phyloP scores from a whole-genome alignment of 2,329 filamentous ascomycete genomes.

The Cadophora gregata region DNA sequence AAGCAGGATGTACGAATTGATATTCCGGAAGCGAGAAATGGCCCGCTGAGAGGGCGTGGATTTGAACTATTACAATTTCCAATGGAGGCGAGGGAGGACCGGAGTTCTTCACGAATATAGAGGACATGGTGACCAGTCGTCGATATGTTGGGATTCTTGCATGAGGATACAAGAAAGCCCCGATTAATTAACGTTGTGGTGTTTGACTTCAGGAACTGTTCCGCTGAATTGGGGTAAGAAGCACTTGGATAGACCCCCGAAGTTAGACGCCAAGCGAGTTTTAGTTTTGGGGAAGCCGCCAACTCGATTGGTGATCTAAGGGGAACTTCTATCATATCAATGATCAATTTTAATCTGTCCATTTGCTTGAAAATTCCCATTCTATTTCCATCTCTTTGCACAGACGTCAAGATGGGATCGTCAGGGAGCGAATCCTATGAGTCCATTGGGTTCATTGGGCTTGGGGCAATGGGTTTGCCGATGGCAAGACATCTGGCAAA shows the following conservation, averaged over 20 bases:
- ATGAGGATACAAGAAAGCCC: background rate
- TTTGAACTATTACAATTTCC: conserved; percentile 37
- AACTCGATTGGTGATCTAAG: background rate
- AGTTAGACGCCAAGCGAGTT: background rate
- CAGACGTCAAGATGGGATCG: conserved; percentile 8
- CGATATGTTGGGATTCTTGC: background rate
- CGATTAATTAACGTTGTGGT: background rate
- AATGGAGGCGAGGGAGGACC: conserved; percentile 17
- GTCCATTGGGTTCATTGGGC: conserved; percentile 42
- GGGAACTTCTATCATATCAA: background rate
- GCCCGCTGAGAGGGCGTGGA: conserved; percentile 49
- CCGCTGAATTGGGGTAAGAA: conserved; percentile 7
- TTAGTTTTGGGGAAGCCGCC: conserved; percentile 4
- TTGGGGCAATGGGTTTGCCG: conserved; percentile 59
- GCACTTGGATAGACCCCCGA: background rate
- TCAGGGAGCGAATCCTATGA: background rate
- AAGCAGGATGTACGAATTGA: conserved; percentile 53
- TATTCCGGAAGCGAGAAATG: conserved; percentile 54
- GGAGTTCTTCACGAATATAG: conserved; percentile 17
- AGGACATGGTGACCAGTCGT: conserved; percentile 11
- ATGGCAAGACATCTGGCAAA: conserved; percentile 72
- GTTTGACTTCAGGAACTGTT: background rate
- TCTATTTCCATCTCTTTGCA: background rate
- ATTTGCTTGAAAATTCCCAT: background rate
- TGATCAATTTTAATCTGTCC: background rate